These are phyloP conservation scores for Annulohypoxylon bovei DNA, from an alignment of 495 filamentous ascomycete genomes.

Conservation along the genomic window DNA sequence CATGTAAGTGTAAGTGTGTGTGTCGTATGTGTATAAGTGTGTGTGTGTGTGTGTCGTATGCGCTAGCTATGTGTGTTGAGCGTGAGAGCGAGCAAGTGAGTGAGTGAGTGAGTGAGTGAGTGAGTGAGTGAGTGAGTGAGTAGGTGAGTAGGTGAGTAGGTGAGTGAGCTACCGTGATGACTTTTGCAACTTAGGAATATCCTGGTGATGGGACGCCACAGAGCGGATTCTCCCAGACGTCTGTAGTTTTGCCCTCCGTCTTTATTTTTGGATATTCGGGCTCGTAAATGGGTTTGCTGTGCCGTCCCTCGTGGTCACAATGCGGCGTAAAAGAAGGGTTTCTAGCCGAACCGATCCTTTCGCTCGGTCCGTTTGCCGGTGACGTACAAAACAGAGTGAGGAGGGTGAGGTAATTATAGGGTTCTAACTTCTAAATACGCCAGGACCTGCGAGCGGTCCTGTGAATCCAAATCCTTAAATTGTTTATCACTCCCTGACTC, in stretches of 20 bases:
- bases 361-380: constrained; percentile 37
- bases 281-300: constrained; percentile 28
- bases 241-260: constrained; percentile 2
- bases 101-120: background rate
- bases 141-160: background rate
- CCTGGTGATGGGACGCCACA: constrained; percentile 12
- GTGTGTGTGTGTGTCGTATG: background rate
- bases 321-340: constrained; percentile 26
- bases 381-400: constrained; percentile 13
- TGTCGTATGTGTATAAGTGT: background rate
- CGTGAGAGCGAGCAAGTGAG: too few relatives aligned
- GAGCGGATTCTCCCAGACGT: constrained; percentile 16
- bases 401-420: constrained; percentile 17
- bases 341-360: constrained; percentile 42
- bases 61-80: too few relatives aligned
- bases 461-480: constrained; percentile 1
- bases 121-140: background rate
- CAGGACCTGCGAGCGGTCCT: background rate
- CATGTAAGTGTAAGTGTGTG: background rate
- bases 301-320: constrained; percentile 28
- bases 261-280: constrained; percentile 30
- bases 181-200: background rate
- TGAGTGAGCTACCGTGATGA: background rate
- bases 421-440: background rate
- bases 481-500: background rate